Evolutionary conservation across 2,329 filamentous ascomycete genomes (phyloP), one percentile per base, ranked within the genome.

Genomic region (Arthrobotrys sinensis): DNA sequence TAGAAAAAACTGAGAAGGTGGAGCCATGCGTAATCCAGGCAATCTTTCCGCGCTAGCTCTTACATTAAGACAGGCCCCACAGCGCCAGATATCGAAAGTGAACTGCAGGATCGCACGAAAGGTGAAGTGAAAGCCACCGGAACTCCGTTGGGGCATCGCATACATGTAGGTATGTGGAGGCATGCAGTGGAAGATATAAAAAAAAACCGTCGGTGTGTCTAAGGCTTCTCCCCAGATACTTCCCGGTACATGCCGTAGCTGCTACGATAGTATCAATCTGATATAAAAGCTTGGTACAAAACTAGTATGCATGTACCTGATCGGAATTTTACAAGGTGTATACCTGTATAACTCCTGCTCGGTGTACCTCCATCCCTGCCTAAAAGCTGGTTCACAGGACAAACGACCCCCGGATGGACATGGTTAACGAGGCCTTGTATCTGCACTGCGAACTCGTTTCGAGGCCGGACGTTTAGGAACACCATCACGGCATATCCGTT

Each of bases 301-400:
- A 48, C 45, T 55, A 63, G 46, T 28, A 10, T 70, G 57, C 65
- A 76, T 76, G 55, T 76, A 45, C 60, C 45, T 57, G 72, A 76
- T 76, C 72, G 72, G 65, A 76, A 46, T 68, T 76, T 69, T 45
- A 76, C 72, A 69, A 65, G 65, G 72, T 70, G 71, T 38, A 63
- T 62, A 66, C 69, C 48, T 57, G 67, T 71, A 45, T 43, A 36
- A 32, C 14, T 32, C 19, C 40, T 55, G 40, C 24, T 55, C 36
- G 28, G 55, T 60, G 55, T 43, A 53, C 63, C 36, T 50, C 43
- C n/a, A 55, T 64, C 46, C 60, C 69, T 66, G 62, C 69, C 43
- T 66, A 53, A 73, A 73, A 69, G 40, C 21, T 50, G 21, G 50
- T 52, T 62, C 62, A 52, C 70, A 75, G 45, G 63, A 68, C 70